Conservation (phyloP, 169 alveolate genomes). For the Ichthyophthirius multifiliis region DNA sequence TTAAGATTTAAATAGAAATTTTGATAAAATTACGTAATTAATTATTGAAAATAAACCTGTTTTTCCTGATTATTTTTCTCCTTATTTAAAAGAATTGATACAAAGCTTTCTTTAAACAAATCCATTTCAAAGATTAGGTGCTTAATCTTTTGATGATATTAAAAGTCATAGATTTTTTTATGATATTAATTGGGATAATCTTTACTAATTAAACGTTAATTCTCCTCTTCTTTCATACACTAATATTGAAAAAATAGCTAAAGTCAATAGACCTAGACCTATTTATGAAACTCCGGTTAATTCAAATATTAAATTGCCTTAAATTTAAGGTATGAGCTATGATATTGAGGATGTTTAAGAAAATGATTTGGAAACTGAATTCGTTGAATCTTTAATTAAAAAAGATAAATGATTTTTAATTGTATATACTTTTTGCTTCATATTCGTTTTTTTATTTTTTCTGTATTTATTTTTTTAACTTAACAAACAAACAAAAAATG, state of each 20-base stretch:
- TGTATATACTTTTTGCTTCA: no score
- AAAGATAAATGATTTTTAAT: no score
- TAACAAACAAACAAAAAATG: no score
- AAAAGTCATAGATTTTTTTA: constrained; percentile 51
- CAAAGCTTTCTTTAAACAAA: constrained; percentile 28
- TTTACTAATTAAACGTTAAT: constrained; percentile 12
- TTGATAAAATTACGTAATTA: neutral
- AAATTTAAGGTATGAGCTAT: constrained; percentile 3
- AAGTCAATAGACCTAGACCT: constrained; percentile 7
- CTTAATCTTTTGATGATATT: constrained; percentile 30
- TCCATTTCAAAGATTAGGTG: constrained; percentile 47
- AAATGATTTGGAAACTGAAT: neutral
- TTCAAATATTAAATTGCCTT: neutral
- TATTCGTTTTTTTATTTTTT: no score
- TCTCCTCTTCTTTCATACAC: neutral
- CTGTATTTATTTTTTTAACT: no score
- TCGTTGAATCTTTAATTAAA: no score
- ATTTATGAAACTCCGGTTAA: constrained; percentile 13
- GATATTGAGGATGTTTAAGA: neutral
- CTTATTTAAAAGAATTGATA: constrained; percentile 42
- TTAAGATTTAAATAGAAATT: constrained; percentile 7
- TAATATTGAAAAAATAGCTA: neutral
- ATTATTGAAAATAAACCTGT: constrained; percentile 3
- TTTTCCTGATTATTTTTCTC: constrained; percentile 17
- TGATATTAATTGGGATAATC: constrained; percentile 38